These are phyloP conservation scores for Corymbia citriodora DNA, from an alignment of 441 rosid species.

Conservation along the genomic window DNA sequence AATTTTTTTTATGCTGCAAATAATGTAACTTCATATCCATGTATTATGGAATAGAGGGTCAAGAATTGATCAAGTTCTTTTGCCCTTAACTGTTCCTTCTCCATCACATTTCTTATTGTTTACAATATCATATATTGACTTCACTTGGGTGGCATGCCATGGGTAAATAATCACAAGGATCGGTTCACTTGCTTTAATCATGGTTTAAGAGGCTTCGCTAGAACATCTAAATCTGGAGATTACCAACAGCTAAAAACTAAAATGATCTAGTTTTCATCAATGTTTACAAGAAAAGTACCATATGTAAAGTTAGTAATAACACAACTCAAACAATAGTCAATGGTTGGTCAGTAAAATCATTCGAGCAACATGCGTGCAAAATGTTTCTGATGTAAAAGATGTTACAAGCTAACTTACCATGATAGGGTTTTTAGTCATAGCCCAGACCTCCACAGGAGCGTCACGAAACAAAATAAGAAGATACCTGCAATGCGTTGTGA, in stretches of 20 bases:
- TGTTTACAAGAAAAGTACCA: neutral
- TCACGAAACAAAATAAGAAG: slow-evolving; percentile 96
- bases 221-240: neutral
- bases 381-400: neutral
- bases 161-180: neutral
- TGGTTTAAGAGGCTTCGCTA: neutral
- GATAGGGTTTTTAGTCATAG: slow-evolving; percentile 92
- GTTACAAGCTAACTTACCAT: slow-evolving; percentile 52
- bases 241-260: neutral
- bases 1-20: neutral
- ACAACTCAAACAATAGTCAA: neutral
- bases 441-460: slow-evolving; percentile 99
- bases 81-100: neutral
- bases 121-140: neutral
- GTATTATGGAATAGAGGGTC: neutral
- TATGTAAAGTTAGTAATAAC: neutral
- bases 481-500: slow-evolving; percentile 49
- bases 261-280: neutral
- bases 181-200: neutral
- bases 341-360: neutral
- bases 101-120: neutral
- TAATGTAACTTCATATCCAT: neutral
- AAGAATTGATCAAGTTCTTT: neutral
- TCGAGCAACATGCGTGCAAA: neutral
- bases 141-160: neutral